phyloP scores from a whole-genome alignment of 2,329 filamentous ascomycete genomes.

The Exophiala phaeomuriformis region DNA sequence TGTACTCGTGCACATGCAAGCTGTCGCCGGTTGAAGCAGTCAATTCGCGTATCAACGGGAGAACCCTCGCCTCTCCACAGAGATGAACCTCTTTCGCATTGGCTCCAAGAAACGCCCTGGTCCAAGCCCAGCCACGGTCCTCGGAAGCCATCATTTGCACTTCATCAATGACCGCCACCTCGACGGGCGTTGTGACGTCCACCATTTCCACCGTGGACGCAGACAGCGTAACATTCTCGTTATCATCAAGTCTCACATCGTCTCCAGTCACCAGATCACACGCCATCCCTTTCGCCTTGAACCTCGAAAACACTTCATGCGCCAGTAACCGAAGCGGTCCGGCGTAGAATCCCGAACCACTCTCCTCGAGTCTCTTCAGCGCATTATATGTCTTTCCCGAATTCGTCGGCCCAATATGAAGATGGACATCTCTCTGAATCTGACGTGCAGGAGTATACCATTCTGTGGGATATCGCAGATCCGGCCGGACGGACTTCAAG shows the following conservation, averaged over 20 bases:
- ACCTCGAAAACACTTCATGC: constrained; percentile 87
- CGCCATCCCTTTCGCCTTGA: constrained; percentile 66
- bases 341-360: constrained; percentile 74
- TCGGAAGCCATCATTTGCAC: constrained; percentile 89
- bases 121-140: constrained; percentile 90
- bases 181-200: constrained; percentile 52
- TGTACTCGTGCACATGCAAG: constrained; percentile 71
- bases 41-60: constrained; percentile 69
- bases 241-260: constrained; percentile 64
- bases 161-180: constrained; percentile 95
- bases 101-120: constrained; percentile 77
- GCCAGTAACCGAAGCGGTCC: constrained; percentile 83
- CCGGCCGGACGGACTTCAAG: constrained; percentile 3
- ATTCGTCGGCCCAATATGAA: constrained; percentile 95
- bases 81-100: constrained; percentile 85
- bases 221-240: constrained; percentile 47
- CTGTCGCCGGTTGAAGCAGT: constrained; percentile 75
- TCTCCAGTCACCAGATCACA: constrained; percentile 87
- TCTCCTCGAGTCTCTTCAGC: constrained; percentile 71
- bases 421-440: constrained; percentile 73
- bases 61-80: constrained; percentile 79
- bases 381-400: constrained; percentile 97
- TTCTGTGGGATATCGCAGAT: constrained; percentile 73
- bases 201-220: constrained; percentile 96
- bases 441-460: constrained; percentile 83